Conservation (phyloP, 176 grass and related monocot genomes). For the Triticum urartu region DNA sequence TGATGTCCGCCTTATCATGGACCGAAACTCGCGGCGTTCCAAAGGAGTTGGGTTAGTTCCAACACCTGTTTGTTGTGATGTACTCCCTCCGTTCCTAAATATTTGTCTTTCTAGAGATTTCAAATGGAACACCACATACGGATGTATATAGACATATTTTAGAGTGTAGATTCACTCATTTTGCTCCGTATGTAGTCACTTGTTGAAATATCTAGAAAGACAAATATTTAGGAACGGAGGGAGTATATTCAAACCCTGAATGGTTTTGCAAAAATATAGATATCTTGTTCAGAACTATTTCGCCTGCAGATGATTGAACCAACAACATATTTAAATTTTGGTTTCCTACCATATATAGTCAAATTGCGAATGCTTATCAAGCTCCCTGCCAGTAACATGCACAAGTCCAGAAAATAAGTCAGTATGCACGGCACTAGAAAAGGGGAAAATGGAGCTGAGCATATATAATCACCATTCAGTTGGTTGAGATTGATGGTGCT, state of each 20-base stretch:
- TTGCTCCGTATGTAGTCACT: too few relatives aligned
- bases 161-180: too few relatives aligned
- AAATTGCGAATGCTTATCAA: neutral
- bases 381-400: neutral
- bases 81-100: neutral
- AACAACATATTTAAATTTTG: constrained; percentile 1
- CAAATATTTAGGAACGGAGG: too few relatives aligned
- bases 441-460: neutral
- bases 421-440: neutral
- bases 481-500: neutral
- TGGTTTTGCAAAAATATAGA: constrained; percentile 14
- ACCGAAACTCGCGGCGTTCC: constrained; percentile 89
- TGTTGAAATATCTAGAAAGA: too few relatives aligned
- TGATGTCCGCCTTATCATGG: constrained; percentile 99
- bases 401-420: neutral
- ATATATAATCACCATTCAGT: neutral
- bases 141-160: too few relatives aligned
- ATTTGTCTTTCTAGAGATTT: too few relatives aligned
- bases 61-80: constrained; percentile 9
- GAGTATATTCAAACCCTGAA: neutral
- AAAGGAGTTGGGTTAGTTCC: constrained; percentile 94
- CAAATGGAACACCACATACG: too few relatives aligned
- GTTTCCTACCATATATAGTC: constrained; percentile 17
- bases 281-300: neutral
- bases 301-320: neutral